Base-by-base conservation (phyloP, 1,284 basidiomycete genomes). In the Ustilago esculenta region DNA sequence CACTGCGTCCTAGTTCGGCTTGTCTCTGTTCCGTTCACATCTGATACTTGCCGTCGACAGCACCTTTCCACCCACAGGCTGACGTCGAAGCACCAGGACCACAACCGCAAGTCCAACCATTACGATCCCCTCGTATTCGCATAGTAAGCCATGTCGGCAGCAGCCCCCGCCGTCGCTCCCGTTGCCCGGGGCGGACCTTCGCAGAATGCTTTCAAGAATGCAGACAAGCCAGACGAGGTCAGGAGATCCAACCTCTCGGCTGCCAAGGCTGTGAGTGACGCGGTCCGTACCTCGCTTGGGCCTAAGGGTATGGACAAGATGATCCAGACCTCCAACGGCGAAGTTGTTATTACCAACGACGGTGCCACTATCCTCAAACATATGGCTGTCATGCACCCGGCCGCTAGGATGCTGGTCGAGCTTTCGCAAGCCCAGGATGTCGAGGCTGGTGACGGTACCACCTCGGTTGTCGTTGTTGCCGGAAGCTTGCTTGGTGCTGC, bases 261-360 rank as follows among this genome's bases (percentile, higher is more conserved):
- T 18, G 76, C 80, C 35, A 78, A 79, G 96, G 95, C 96, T 30
- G 96, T 99, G 77, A 94, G 93, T 76, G 95, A 98, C 85, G 95
- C 94, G 48, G 93, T 99, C 32, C 87, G 96, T 79, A 98, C 96
- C 46, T 97, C 94, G 47, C 85, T 99, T 69, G 96, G 96, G 17
- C 96, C 96, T 41, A 90, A 92, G 84, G 96, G 96, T 73, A 98
- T 98, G 96, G 96, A 98, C 85, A 98, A 97, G 86, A 97, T 97
- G 94, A 98, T 99, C 82, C 94, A 97, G 88, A 98, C 95, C 5
- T 85, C 92, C 5, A 93, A 92, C 82, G 95, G 95, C 73, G 94
- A 98, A 82, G 92, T 96, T 5, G 91, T 98, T 75, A 92, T 99
- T 77, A 98, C 96, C 17, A 99, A 99, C 83, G 96, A 99, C 84